Percentiles rank a stretch among this genome's conserved stretches.
Evolutionary conservation across 208 protist genomes (phyloP).

Genomic region (Acanthamoeba healyi): DNA sequence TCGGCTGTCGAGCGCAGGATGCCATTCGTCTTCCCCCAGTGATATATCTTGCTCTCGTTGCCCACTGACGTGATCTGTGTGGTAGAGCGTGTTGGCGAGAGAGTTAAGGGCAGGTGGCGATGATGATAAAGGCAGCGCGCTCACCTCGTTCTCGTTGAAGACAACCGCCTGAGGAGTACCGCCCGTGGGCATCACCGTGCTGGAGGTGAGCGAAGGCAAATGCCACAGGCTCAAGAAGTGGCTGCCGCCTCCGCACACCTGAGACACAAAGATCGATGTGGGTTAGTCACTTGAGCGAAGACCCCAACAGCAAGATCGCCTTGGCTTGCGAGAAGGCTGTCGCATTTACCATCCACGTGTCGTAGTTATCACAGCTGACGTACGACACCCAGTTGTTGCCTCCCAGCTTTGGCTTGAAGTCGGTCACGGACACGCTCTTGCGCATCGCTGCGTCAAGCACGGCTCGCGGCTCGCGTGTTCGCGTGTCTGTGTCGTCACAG

Average conservation of each 20-base stretch:
- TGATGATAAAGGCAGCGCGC: not conserved
- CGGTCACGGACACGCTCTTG: conserved; percentile 37
- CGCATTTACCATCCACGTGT: conserved; percentile 35
- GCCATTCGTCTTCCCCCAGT: conserved; percentile 33
- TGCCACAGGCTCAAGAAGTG: conserved; percentile 43
- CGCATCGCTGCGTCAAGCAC: conserved; percentile 14
- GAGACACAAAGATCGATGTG: not conserved
- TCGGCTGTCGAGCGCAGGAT: conserved; percentile 1
- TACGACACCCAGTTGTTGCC: conserved; percentile 24
- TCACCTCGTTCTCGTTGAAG: conserved; percentile 10
- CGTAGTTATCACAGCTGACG: not conserved
- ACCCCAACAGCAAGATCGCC: too few species aligned
- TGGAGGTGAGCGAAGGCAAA: conserved; percentile 19
- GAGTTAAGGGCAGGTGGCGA: not conserved
- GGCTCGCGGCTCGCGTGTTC: conserved; percentile 19
- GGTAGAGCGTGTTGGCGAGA: not conserved
- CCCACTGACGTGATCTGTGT: conserved; percentile 34
- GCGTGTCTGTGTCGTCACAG: not conserved
- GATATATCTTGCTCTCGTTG: conserved; percentile 23
- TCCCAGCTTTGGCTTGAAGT: conserved; percentile 44
- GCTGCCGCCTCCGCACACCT: conserved; percentile 14
- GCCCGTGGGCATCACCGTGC: conserved; percentile 33
- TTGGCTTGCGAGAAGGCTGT: too few species aligned
- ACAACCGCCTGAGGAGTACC: not conserved
- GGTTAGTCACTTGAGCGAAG: not conserved